Base-by-base conservation (phyloP, 2,329 filamentous ascomycete genomes). In the Nemania diffusa region DNA sequence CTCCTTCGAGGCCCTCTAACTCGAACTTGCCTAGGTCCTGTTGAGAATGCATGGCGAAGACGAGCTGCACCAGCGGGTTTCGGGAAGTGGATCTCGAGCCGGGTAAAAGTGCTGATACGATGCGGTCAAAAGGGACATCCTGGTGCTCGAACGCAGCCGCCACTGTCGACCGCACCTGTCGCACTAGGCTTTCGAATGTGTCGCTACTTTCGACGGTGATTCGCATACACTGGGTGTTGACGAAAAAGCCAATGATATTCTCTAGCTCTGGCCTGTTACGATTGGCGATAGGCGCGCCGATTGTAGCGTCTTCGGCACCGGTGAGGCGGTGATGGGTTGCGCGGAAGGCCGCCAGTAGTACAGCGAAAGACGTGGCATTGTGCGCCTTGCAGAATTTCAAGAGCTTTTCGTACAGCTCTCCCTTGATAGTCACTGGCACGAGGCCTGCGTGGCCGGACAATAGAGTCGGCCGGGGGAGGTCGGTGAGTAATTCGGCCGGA, bases 221-320 rank as follows among this genome's bases (percentile, higher is more conserved):
- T 27, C 65, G 65, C 55, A 63, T 67, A 37, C 64, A 63, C 55
- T 63, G 64, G 7, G 50, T 59, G 46, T 67, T 67, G 42, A 67
- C 64, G 20, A 67, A 67, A n/a, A 67, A 67, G 20, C 64, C 64
- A 24, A 67, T 67, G 17, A 67, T 63, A 55, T 60, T n/a, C 40
- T 67, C 64, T 32, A 67, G 48, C 26, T 67, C 64, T 7, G 6
- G 40, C 34, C 59, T 46, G 42, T 63, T 67, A 34, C 64, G 59
- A 46, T 67, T 67, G 20, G 60, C 60, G 17, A 40, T 60, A 20
- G 60, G 60, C 37, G 65, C 6, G 26, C 65, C 65, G 24, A 67
- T 64, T 20, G 56, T 64, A 44, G 60, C 60, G 51, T 67, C 65
- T 57, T 64, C 65, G 11, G 51, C 60, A 5, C 60, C 60, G 24